phyloP scores from a whole-genome alignment of 768 basidiomycete genomes.

The Leccinum pellstonianum region DNA sequence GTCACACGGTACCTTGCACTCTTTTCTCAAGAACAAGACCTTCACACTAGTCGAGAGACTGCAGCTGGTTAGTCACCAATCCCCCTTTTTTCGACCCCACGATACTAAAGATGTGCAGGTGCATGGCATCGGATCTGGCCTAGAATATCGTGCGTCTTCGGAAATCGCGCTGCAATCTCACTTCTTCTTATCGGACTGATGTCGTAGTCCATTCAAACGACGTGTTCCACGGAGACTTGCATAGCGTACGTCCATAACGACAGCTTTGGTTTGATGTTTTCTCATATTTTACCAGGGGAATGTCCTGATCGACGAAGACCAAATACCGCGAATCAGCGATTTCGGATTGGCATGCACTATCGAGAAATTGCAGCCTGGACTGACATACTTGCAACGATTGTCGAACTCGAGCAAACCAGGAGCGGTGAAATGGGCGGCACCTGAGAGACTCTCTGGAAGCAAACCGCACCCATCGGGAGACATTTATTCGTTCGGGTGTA shows the following conservation, averaged over 20 bases:
- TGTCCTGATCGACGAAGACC: background rate
- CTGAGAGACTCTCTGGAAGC: background rate
- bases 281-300: background rate
- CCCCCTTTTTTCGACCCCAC: background rate
- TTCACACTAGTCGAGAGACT: background rate
- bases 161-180: background rate
- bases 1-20: background rate
- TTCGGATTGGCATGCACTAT: background rate
- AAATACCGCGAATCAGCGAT: background rate
- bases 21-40: background rate
- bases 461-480: slow-evolving; percentile 1
- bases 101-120: background rate
- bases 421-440: background rate
- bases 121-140: background rate
- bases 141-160: background rate
- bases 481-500: slow-evolving; percentile 4
- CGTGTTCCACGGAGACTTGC: background rate
- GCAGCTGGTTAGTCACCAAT: background rate
- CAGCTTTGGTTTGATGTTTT: background rate
- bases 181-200: background rate
- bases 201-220: background rate
- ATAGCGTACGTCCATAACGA: background rate
- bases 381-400: slow-evolving; percentile 3
- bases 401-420: background rate
- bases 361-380: background rate